A percentile compares a stretch with the other conserved stretches of the same genome.
Evolutionary conservation across 805 yeast genomes (phyloP).

Genomic region (Wickerhamomyces ciferrii): DNA sequence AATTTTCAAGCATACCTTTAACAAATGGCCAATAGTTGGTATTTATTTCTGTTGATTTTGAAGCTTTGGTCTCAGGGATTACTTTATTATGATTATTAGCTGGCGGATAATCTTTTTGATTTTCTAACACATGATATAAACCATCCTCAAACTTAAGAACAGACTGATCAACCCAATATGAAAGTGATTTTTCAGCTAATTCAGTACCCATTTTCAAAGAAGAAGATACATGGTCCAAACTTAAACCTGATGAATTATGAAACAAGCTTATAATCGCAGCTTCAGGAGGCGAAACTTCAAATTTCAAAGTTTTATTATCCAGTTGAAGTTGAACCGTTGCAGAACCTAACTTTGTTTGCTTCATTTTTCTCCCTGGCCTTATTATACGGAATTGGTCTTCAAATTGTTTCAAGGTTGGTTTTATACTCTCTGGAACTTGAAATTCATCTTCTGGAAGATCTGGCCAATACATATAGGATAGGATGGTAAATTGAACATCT

Average conservation of each 20-base stretch:
- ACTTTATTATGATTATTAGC: no score
- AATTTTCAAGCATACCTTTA: conserved; percentile 50
- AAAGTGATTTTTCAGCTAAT: neutral
- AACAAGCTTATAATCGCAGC: conserved; percentile 60
- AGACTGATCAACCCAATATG: neutral
- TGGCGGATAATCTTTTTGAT: neutral
- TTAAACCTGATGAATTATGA: conserved; percentile 12
- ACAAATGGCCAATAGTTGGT: conserved; percentile 40
- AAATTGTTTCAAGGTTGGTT: conserved; percentile 37
- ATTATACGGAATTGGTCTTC: conserved; percentile 33
- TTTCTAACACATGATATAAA: neutral
- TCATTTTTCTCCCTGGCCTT: conserved; percentile 55
- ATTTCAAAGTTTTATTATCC: conserved; percentile 32
- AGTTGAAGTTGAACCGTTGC: conserved; percentile 57
- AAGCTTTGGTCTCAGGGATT: neutral
- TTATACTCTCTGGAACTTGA: conserved; percentile 41
- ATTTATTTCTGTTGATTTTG: neutral
- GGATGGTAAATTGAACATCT: conserved; percentile 48
- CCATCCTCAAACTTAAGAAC: neutral
- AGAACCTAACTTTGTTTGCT: conserved; percentile 51
- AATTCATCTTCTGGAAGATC: conserved; percentile 21
- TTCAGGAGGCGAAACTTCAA: conserved; percentile 61
- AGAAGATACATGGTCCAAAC: neutral
- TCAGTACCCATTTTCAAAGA: neutral
- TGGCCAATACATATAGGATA: conserved; percentile 86